phyloP scores from a whole-genome alignment of 2,329 filamentous ascomycete genomes.

The Diaporthe sp. region DNA sequence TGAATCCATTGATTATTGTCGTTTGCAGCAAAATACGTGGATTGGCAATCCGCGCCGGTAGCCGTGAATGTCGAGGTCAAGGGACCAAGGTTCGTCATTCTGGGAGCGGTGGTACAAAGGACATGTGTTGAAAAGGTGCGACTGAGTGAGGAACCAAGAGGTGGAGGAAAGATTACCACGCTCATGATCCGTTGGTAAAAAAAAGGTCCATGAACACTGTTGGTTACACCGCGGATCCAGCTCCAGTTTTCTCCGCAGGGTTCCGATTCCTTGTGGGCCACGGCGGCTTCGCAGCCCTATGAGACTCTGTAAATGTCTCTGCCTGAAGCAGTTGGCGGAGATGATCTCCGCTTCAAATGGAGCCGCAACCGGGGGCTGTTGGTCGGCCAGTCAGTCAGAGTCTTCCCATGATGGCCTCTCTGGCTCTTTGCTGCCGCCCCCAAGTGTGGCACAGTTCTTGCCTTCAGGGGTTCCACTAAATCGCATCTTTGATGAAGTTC shows the following conservation, averaged over 20 bases:
- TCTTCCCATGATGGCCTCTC: not conserved
- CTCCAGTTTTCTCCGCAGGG: not conserved
- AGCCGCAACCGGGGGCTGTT: not conserved
- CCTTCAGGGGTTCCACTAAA: not conserved
- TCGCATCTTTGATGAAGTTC: not conserved
- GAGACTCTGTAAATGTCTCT: not conserved
- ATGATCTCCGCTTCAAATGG: not conserved
- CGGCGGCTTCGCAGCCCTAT: not conserved
- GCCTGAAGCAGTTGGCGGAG: not conserved
- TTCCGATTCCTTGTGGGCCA: not conserved
- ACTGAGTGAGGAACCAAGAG: not conserved
- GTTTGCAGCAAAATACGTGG: slow-evolving; percentile 1
- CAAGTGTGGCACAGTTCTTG: not conserved
- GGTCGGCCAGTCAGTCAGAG: not conserved
- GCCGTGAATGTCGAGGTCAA: slow-evolving; percentile 7
- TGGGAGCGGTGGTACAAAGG: not conserved
- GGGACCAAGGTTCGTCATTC: slow-evolving; percentile 16
- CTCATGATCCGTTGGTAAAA: not conserved
- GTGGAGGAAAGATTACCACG: not conserved
- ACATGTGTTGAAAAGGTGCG: not conserved
- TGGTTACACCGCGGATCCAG: not conserved
- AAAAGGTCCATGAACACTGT: not conserved
- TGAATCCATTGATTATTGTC: slow-evolving; percentile 23
- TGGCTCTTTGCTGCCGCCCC: not conserved
- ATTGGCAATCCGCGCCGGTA: slow-evolving; percentile 17